Evolutionary conservation across 148 eudicot genomes (phyloP), one percentile per base, ranked within the genome.

Genomic region (Heliamphora exappendiculata): DNA sequence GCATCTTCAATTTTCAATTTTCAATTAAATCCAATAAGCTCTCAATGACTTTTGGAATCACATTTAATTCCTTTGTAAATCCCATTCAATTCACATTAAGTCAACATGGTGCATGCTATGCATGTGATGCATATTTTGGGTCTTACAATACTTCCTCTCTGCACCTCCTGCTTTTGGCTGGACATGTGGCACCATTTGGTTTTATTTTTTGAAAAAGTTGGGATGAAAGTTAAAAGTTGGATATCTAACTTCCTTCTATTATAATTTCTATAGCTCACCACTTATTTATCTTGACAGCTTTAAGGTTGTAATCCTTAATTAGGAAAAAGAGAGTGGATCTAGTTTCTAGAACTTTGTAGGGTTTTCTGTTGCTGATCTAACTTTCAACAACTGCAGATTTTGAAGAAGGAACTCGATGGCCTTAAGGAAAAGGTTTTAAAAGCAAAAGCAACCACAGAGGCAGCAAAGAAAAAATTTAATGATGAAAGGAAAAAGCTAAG

Each of bases 341-440:
- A 33, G 74, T 58, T 44, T 13, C 13, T 58, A 42, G 7, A 66
- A 64, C 37, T 24, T 55, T 34, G 54, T 31, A 0, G 36, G 3
- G 28, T 34, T 69, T 57, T 34, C 55, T 11, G 37, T 33, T 34
- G 0, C 24, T 78, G 19, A 75, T 72, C 37, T 31, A 39, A 54
- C 41, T 70, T 70, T 71, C 37, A 45, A 66, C 4, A 29, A 66
- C 33, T 85, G 63, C 86, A 95, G 98, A 82, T 79, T 34, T 82
- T 91, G 57, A 89, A 81, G 84, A 95, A 87, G 85, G 97, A 95
- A 76, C 78, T 85, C 59, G 90, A 87, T 79, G 67, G 74, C 75
- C 86, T 91, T 19, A 88, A 85, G 81, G 78, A 76, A 33, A 85
- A 75, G 67, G 86, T 87, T 66, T 81, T 83, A 33, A 85, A 85